A percentile compares a stretch with the other conserved stretches of the same genome.
These are phyloP conservation scores for Nannizziopsis arthrosporioides DNA, from an alignment of 2,329 filamentous ascomycete genomes.

Conservation along the genomic window DNA sequence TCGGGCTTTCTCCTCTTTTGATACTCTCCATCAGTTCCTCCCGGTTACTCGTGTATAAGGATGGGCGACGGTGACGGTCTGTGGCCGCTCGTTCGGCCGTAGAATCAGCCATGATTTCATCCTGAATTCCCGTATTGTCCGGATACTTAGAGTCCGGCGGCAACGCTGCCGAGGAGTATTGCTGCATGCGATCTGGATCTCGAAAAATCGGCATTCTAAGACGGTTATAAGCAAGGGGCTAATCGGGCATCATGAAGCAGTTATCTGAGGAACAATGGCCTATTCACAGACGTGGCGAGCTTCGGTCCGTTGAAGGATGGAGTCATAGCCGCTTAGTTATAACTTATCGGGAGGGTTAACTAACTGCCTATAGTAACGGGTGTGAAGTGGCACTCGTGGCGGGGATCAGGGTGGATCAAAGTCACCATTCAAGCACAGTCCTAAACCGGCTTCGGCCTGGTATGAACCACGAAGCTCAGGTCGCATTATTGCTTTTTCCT, in stretches of 20 bases:
- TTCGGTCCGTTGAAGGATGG: slow-evolving; percentile 3
- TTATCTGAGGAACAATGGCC: neutral
- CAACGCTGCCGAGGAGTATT: slow-evolving; percentile 15
- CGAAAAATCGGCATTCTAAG: slow-evolving; percentile 22
- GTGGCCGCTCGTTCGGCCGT: slow-evolving; percentile 14
- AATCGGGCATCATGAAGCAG: slow-evolving; percentile 6
- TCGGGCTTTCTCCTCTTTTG: slow-evolving; percentile 65
- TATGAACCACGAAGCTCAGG: neutral
- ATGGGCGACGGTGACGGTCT: slow-evolving; percentile 16
- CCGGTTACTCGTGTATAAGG: slow-evolving; percentile 42
- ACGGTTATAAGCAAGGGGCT: slow-evolving; percentile 3
- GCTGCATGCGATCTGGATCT: slow-evolving; percentile 23
- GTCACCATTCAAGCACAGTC: neutral
- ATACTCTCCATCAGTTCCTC: slow-evolving; percentile 72
- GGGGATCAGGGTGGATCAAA: slow-evolving; percentile 9
- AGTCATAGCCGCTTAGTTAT: slow-evolving; percentile 1
- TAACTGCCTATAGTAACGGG: neutral
- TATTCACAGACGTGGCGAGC: slow-evolving; percentile 14
- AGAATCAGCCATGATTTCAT: slow-evolving; percentile 14
- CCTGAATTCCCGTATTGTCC: slow-evolving; percentile 12
- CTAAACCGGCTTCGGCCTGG: slow-evolving; percentile 3
- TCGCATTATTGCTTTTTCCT: slow-evolving; percentile 3
- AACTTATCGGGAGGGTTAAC: no score
- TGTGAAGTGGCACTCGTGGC: slow-evolving; percentile 15
- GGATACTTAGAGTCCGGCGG: slow-evolving; percentile 7